These are phyloP conservation scores for Claviceps maximensis DNA, from an alignment of 2,329 filamentous ascomycete genomes.

Conservation along the genomic window DNA sequence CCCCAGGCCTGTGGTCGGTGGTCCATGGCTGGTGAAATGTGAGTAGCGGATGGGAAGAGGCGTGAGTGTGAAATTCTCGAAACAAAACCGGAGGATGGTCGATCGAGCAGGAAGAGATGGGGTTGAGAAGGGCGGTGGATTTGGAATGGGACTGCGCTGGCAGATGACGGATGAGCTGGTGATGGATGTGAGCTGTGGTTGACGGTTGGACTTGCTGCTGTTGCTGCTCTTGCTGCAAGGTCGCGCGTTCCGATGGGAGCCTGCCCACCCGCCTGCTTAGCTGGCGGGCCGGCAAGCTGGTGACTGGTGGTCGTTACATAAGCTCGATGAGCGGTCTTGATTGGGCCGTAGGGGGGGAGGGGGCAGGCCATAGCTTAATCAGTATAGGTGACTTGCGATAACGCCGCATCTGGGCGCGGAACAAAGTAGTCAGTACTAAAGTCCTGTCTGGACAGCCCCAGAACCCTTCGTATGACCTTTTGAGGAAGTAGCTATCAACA, in stretches of 20 bases:
- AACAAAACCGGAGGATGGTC: not conserved
- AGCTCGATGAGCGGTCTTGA: not conserved
- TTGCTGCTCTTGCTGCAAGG: not conserved
- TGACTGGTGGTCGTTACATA: not conserved
- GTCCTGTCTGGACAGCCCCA: too few relatives aligned
- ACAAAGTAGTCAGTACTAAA: not conserved
- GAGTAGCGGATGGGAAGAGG: conserved; percentile 1
- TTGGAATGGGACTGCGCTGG: not conserved
- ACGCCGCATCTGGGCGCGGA: not conserved
- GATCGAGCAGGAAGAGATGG: not conserved
- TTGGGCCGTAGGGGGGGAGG: not conserved
- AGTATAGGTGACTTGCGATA: not conserved
- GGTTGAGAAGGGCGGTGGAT: not conserved
- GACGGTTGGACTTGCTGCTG: not conserved
- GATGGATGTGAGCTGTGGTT: not conserved
- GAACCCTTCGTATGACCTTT: too few relatives aligned
- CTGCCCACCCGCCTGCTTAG: not conserved
- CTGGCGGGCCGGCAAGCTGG: not conserved
- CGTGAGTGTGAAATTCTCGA: not conserved
- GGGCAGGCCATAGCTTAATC: not conserved
- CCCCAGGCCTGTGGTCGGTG: conserved; percentile 63
- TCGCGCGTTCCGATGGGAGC: not conserved
- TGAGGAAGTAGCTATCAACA: not conserved
- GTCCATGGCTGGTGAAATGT: conserved; percentile 38
- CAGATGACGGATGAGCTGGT: conserved; percentile 9